Evolutionary conservation across 2,329 filamentous ascomycete genomes (phyloP).

Genomic region (Diaporthe citrichinensis): DNA sequence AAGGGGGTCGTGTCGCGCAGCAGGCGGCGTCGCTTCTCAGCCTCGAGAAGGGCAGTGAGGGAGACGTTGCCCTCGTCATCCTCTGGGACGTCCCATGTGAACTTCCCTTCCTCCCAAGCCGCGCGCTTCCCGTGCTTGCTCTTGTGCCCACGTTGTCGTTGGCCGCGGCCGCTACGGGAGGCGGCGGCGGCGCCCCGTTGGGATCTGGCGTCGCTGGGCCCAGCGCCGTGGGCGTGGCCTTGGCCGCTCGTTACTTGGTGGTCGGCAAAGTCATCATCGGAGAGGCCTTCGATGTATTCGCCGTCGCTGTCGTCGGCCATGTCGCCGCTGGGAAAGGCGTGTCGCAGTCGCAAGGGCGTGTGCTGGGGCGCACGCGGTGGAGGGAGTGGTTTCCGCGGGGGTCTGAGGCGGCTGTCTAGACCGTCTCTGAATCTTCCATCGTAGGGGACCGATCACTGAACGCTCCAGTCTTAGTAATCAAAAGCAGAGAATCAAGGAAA

Average conservation of each 20-base stretch:
- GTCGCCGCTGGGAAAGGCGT: conserved; percentile 21
- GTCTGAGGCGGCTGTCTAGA: conserved; percentile 19
- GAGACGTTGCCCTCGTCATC: conserved; percentile 84
- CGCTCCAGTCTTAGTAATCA: background rate
- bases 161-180: conserved; percentile 40
- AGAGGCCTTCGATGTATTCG: conserved; percentile 76
- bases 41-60: conserved; percentile 82
- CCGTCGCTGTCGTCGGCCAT: conserved; percentile 78
- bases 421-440: conserved; percentile 31
- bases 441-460: conserved; percentile 1
- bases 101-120: conserved; percentile 76
- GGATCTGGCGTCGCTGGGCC: conserved; percentile 44
- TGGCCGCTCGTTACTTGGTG: conserved; percentile 60
- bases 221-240: conserved; percentile 42
- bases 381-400: conserved; percentile 5
- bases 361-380: conserved; percentile 10
- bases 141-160: conserved; percentile 48
- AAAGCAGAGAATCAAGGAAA: conserved; percentile 20
- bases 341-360: background rate
- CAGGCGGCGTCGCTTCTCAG: conserved; percentile 84
- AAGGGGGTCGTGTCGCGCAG: conserved; percentile 95
- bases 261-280: conserved; percentile 74
- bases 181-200: conserved; percentile 40
- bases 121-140: conserved; percentile 59
- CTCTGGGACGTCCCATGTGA: conserved; percentile 83